A percentile compares a stretch with the other conserved stretches of the same genome.
Conservation (phyloP, 768 basidiomycete species). For the Chiua virens region DNA sequence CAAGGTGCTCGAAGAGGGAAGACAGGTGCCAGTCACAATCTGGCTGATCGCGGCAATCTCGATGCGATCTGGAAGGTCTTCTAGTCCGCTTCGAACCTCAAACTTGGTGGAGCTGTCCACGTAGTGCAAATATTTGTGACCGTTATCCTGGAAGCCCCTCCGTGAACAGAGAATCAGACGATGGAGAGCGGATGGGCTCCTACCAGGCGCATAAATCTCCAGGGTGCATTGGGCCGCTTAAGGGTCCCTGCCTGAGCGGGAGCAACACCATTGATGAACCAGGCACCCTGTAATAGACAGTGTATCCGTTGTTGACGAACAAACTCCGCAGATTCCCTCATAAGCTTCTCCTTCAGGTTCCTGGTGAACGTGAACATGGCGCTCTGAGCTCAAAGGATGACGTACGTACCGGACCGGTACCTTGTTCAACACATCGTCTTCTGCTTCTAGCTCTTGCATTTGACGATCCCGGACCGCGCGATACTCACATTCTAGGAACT, state of each 20-base stretch:
- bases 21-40: constrained; percentile 73
- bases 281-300: constrained; percentile 85
- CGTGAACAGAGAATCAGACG: not conserved
- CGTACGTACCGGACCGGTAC: constrained; percentile 73
- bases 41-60: constrained; percentile 80
- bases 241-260: constrained; percentile 40
- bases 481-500: constrained; percentile 81
- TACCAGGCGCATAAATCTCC: constrained; percentile 88
- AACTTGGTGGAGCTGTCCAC: constrained; percentile 81
- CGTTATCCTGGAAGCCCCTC: constrained; percentile 58
- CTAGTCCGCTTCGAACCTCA: constrained; percentile 74
- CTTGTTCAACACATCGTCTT: constrained; percentile 86
- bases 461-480: constrained; percentile 84
- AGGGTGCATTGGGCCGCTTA: constrained; percentile 62
- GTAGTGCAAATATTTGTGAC: constrained; percentile 79
- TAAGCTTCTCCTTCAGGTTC: constrained; percentile 80
- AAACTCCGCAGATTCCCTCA: constrained; percentile 89
- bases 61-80: constrained; percentile 85
- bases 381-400: not conserved
- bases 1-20: constrained; percentile 61
- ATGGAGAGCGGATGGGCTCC: constrained; percentile 14
- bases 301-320: constrained; percentile 87
- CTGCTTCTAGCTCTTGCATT: constrained; percentile 85
- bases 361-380: constrained; percentile 39
- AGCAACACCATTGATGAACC: constrained; percentile 84